These are phyloP conservation scores for Teunomyces atbi DNA, from an alignment of 805 yeast species.

Conservation along the genomic window DNA sequence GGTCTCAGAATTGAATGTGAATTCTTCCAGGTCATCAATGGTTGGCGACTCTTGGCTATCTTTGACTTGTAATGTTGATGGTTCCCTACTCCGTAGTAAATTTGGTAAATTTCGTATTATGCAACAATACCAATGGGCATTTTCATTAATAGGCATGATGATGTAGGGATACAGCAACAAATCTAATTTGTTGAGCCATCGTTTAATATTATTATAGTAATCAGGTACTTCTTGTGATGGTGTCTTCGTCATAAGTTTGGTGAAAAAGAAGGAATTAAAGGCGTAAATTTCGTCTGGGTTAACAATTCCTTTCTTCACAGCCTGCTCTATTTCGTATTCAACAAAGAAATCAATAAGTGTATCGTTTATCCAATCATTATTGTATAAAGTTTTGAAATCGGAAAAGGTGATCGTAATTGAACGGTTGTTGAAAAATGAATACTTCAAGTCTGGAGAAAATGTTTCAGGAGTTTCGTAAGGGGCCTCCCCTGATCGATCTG, in stretches of 20 bases:
- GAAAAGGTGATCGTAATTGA: conserved; percentile 56
- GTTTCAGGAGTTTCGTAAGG: conserved; percentile 29
- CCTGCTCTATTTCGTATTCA: conserved; percentile 50
- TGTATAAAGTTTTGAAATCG: conserved; percentile 78
- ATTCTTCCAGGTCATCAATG: not conserved
- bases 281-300: conserved; percentile 48
- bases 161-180: conserved; percentile 54
- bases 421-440: conserved; percentile 53
- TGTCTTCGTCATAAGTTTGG: conserved; percentile 48
- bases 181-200: conserved; percentile 77
- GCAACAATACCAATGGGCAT: conserved; percentile 85
- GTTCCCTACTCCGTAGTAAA: conserved; percentile 9
- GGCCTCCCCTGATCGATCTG: not conserved
- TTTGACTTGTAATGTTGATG: conserved; percentile 4
- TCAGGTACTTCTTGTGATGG: conserved; percentile 20
- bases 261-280: conserved; percentile 82
- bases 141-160: conserved; percentile 78
- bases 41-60: conserved; percentile 4
- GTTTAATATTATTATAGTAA: conserved; percentile 61
- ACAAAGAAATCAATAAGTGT: conserved; percentile 82
- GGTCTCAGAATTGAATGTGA: not conserved
- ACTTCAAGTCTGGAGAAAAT: conserved; percentile 48
- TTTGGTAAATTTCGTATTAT: conserved; percentile 57
- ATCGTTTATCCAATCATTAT: conserved; percentile 88
- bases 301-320: conserved; percentile 20